phyloP scores from a whole-genome alignment of 495 filamentous ascomycete species.

The Letharia lupina region DNA sequence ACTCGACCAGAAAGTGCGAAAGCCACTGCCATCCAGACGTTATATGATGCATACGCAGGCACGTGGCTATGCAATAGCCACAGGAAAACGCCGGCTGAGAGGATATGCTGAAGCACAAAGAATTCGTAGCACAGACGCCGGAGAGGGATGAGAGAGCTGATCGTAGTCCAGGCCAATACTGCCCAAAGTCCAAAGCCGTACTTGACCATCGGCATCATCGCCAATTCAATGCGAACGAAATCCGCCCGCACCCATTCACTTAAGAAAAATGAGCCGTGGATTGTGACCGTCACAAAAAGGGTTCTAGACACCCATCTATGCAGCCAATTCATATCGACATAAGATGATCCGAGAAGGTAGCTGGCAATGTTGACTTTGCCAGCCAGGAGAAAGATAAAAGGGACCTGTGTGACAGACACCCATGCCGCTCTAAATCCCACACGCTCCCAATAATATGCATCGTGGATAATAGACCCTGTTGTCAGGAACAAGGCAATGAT shows the following conservation, averaged over 20 bases:
- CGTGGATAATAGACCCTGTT: constrained; percentile 7
- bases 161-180: constrained; percentile 60
- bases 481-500: constrained; percentile 45
- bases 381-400: constrained; percentile 68
- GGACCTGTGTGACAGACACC: constrained; percentile 73
- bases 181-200: constrained; percentile 68
- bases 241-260: constrained; percentile 56
- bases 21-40: constrained; percentile 59
- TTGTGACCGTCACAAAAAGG: constrained; percentile 62
- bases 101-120: constrained; percentile 73
- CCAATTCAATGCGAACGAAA: constrained; percentile 53
- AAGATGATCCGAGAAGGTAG: constrained; percentile 54
- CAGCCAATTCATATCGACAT: constrained; percentile 76
- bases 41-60: constrained; percentile 45
- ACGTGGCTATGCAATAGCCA: constrained; percentile 46
- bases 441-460: constrained; percentile 46
- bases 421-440: constrained; percentile 71
- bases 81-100: constrained; percentile 50
- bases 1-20: constrained; percentile 53
- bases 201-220: constrained; percentile 54
- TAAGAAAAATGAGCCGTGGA: constrained; percentile 70
- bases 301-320: constrained; percentile 74
- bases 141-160: constrained; percentile 61
- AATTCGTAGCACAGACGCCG: constrained; percentile 66
- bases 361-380: constrained; percentile 72